Evolutionary conservation across 768 basidiomycete species (phyloP), one percentile per base, ranked within the genome.

Genomic region (Pulveroboletus sp.): DNA sequence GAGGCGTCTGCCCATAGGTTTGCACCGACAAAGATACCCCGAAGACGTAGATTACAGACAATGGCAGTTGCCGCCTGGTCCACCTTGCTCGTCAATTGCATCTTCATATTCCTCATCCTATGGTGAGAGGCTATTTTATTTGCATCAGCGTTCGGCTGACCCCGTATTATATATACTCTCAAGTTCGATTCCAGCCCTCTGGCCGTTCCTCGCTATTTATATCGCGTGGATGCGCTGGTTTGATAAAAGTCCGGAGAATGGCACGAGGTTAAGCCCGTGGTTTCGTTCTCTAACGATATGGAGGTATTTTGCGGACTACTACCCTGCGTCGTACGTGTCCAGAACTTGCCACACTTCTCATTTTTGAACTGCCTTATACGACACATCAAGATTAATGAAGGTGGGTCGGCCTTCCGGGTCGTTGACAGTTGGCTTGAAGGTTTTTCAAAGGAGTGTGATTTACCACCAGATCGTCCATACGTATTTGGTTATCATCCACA

Each of bases 401-500:
- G 79, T 76, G 38, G 54, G 71, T 50, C 27, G 39, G 10, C 10
- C 12, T 28, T 43, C 27, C 24, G 10, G 3, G 14, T 8, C 3
- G 24, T 27, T 21, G 12, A 3, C 11, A 5, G 39, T 14, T 31
- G 1, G 32, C 14, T 15, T 47, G 8, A 43, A 33, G 0, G 1
- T 5, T 44, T 14, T 31, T 30, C 18, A 14, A 49, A 65, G 93
- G 93, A 92, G 71, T 85, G 82, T 32, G 90, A 95, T 56, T 77
- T 99, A 21, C 93, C 95, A 0, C 74, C 95, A 10, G 91, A 96
- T 66, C 74, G 93, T 55, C 86, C 90, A 17, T 99, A 99, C 70
- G 80, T 99, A 12, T 99, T 99, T 69, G 96, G 95, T 8, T 97
- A 97, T 69, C 96, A 99, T 69, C 96, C 96, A 15, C 96, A 99